These are phyloP conservation scores for Dissoconium aciculare DNA, from an alignment of 2,329 filamentous ascomycete genomes.

Conservation along the genomic window DNA sequence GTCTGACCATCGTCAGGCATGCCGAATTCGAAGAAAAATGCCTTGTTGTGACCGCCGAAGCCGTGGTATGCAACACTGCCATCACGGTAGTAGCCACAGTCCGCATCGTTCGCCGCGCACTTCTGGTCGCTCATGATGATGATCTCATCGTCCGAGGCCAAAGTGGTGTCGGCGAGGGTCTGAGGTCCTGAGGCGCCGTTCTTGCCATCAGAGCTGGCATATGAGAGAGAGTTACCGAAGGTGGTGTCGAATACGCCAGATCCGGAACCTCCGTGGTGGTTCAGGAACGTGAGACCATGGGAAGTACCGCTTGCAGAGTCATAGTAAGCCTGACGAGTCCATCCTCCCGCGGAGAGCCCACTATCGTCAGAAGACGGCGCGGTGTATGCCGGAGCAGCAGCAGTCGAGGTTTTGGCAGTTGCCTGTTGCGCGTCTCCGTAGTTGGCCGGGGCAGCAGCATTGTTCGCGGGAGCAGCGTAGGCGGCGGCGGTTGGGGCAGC, in stretches of 20 bases:
- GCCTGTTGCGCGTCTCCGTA: constrained; percentile 7
- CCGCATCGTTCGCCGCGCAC: constrained; percentile 32
- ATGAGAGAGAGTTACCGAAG: constrained; percentile 45
- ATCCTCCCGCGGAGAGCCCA: too few relatives aligned
- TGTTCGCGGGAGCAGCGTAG: constrained; percentile 4
- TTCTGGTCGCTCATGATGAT: constrained; percentile 36
- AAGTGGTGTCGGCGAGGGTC: constrained; percentile 35
- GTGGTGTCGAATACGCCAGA: constrained; percentile 41
- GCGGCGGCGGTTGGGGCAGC: constrained; percentile 12
- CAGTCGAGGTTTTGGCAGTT: constrained; percentile 9
- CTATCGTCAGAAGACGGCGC: too few relatives aligned
- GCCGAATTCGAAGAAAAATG: constrained; percentile 58
- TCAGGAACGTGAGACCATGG: constrained; percentile 44
- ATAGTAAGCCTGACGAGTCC: constrained; percentile 25
- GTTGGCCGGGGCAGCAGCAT: constrained; percentile 9
- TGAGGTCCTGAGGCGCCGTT: constrained; percentile 33
- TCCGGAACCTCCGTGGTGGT: constrained; percentile 40
- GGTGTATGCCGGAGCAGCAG: constrained; percentile 10
- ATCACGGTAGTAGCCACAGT: constrained; percentile 23
- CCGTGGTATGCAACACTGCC: constrained; percentile 42
- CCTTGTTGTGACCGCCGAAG: constrained; percentile 53
- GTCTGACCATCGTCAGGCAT: constrained; percentile 49
- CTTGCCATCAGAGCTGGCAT: constrained; percentile 35
- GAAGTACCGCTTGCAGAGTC: constrained; percentile 25
- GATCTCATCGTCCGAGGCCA: constrained; percentile 37